Evolutionary conservation across 164 flowering plant species (phyloP), one percentile per base, ranked within the genome.

Genomic region (Chimonanthus salicifolius): DNA sequence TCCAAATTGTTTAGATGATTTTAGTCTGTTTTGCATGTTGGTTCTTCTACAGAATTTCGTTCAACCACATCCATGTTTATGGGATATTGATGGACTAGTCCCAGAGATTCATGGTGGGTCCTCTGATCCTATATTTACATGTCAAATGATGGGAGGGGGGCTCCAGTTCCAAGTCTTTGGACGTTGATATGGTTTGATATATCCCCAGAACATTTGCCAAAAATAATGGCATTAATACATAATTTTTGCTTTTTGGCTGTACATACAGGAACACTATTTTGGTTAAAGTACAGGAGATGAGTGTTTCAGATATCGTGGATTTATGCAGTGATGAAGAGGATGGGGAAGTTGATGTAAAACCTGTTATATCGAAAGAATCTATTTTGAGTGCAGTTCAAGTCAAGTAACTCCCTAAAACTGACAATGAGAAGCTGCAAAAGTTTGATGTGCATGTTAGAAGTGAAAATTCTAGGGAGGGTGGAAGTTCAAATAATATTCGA

Each of bases 251-350:
- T 44, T 44, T 11, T 66, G 69, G 69, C n/a, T 66, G 69, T 3
- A 66, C 6, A 18, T 66, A 5, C 69, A 43, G 69, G 43, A 66
- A 44, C 21, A 50, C 54, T 73, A 1, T 63, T 75, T 79, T 15
- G 20, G 77, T 73, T 69, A 11, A 78, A 80, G 84, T 68, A 79
- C 49, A 66, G 64, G 74, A 74, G 78, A 88, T 88, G 90, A 82
- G 80, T 71, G 75, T 67, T 47, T 11, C 75, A n/a, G 81, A 80
- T 58, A 71, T 82, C 46, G 75, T 86, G 75, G 83, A 85, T 74
- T 74, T 85, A 71, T 74, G 76, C 70, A 84, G 89, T 76, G 85
- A 84, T 67, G 85, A 80, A 66, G 88, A 83, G 74, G 72, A 43
- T 72, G 83, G 64, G 67, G 82, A 73, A 64, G 74, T 70, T 33